Conservation (phyloP, 2,329 filamentous ascomycete species). For the Orbilia ellipsospora region DNA sequence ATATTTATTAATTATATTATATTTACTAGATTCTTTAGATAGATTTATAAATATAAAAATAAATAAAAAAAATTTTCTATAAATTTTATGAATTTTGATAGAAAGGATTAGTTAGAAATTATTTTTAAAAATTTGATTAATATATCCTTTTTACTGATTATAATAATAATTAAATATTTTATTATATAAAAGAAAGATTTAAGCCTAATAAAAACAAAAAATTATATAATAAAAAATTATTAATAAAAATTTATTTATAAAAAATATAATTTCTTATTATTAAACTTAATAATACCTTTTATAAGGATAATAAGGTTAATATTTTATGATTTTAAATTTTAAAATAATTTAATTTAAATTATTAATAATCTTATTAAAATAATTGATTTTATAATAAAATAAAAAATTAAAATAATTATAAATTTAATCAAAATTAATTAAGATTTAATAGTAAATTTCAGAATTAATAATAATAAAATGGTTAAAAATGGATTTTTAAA, state of each 20-base stretch:
- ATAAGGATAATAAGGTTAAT: constrained; percentile 1
- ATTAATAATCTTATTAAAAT: background rate
- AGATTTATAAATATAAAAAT: constrained; percentile 6
- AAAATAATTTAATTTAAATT: background rate
- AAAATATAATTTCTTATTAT: constrained; percentile 4
- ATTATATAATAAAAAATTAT: constrained; percentile 1
- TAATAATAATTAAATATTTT: constrained; percentile 2
- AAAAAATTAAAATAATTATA: no score
- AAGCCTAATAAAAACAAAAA: background rate
- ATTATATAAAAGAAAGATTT: constrained; percentile 3
- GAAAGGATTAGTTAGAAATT: background rate
- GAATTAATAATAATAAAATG: background rate
- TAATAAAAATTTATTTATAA: constrained; percentile 2
- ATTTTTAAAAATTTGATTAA: constrained; percentile 2
- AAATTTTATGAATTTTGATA: background rate
- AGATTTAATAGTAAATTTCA: background rate
- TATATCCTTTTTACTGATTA: background rate
- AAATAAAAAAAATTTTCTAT: background rate
- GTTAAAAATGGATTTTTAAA: background rate
- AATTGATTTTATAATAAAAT: no score
- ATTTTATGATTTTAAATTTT: background rate
- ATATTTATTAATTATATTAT: constrained; percentile 1
- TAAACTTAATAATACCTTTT: background rate
- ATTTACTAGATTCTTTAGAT: constrained; percentile 2
- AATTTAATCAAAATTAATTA: background rate